Evolutionary conservation across 2,329 filamentous ascomycete genomes (phyloP).

Genomic region (Zymoseptoria passerinii): DNA sequence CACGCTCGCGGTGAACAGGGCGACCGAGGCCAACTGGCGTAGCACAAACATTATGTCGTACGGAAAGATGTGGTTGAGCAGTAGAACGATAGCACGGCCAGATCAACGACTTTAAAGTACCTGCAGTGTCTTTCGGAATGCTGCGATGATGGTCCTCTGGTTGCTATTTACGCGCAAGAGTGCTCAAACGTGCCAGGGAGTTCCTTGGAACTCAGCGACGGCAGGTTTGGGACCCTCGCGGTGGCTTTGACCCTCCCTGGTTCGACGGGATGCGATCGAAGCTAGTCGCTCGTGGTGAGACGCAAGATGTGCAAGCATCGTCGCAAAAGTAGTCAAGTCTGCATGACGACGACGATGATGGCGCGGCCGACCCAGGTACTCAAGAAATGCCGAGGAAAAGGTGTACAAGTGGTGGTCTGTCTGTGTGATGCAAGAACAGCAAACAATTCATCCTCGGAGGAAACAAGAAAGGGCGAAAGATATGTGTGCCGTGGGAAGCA

Average conservation of each 20-base stretch:
- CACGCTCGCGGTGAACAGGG: conserved; percentile 16
- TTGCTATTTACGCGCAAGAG: neutral
- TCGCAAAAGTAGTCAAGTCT: neutral
- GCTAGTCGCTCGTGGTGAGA: neutral
- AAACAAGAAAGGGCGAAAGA: neutral
- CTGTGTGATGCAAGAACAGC: neutral
- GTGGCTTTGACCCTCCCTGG: neutral
- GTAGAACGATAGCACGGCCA: neutral
- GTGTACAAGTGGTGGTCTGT: neutral
- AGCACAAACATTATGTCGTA: neutral
- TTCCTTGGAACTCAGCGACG: neutral
- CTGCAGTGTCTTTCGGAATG: neutral
- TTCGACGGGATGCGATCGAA: neutral
- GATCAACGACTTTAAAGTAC: neutral
- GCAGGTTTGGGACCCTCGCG: neutral
- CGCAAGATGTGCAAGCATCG: neutral
- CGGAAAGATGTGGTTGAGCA: neutral
- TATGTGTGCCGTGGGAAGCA: neutral
- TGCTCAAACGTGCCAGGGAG: neutral
- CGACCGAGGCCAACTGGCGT: conserved; percentile 4
- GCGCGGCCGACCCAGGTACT: neutral
- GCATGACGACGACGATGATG: neutral
- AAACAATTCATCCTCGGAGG: neutral
- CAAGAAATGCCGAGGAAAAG: neutral
- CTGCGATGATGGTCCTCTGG: neutral